These are phyloP conservation scores for Sequoia sempervirens DNA, from an alignment of 75 land plant genomes.

Conservation along the genomic window DNA sequence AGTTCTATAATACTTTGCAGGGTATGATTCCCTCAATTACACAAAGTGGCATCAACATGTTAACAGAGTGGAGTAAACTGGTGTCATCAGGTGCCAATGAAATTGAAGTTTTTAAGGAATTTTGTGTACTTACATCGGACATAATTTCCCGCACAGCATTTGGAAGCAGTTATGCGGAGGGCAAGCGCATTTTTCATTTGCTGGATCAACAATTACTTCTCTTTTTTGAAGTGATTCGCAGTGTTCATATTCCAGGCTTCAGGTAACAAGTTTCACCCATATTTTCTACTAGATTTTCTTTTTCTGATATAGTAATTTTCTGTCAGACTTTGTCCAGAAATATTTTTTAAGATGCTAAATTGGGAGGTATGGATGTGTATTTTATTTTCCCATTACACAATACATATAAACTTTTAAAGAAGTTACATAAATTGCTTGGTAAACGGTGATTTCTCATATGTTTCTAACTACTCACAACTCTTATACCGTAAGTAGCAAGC, in stretches of 20 bases:
- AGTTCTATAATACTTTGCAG: too few species aligned
- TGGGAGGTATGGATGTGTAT: neutral
- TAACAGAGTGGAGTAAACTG: slow-evolving; percentile 19
- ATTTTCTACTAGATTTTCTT: neutral
- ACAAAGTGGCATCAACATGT: slow-evolving; percentile 15
- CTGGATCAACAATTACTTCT: slow-evolving; percentile 11
- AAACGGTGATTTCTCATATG: neutral
- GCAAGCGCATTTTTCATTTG: slow-evolving; percentile 12
- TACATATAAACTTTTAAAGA: neutral
- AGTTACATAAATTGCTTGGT: neutral
- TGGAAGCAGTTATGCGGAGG: slow-evolving; percentile 27
- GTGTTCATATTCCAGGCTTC: slow-evolving; percentile 45
- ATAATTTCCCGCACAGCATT: slow-evolving; percentile 17
- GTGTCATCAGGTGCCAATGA: neutral
- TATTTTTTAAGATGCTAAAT: neutral
- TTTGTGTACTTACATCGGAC: slow-evolving; percentile 3
- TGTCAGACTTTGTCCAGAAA: neutral
- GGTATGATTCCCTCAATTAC: neutral
- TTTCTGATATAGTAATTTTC: neutral
- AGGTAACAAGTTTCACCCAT: slow-evolving; percentile 21
- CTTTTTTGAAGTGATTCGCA: slow-evolving; percentile 11
- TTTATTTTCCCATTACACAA: neutral
- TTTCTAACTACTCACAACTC: neutral
- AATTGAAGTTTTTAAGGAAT: neutral
- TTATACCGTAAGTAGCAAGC: neutral